phyloP scores from a whole-genome alignment of 495 filamentous ascomycete species.

The Penicillium canescens region DNA sequence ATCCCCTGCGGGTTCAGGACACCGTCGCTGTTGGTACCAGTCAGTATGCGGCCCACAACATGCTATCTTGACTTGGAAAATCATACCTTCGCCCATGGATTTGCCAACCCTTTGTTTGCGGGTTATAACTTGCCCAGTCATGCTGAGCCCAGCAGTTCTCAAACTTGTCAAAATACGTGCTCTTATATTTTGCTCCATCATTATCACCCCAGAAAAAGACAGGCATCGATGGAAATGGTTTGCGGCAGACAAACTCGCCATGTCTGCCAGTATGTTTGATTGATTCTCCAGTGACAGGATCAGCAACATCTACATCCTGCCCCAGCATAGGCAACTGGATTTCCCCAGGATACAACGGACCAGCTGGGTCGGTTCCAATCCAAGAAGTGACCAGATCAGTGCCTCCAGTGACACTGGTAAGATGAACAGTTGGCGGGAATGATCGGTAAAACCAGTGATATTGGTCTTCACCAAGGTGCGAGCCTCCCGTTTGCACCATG shows the following conservation, averaged over 20 bases:
- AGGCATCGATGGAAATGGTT: constrained; percentile 69
- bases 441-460: constrained; percentile 80
- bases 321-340: constrained; percentile 63
- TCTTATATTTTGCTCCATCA: constrained; percentile 55
- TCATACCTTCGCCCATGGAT: constrained; percentile 68
- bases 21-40: constrained; percentile 62
- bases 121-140: constrained; percentile 58
- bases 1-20: constrained; percentile 73
- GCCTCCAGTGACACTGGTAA: constrained; percentile 70
- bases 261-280: constrained; percentile 35
- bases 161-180: constrained; percentile 57
- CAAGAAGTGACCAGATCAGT: constrained; percentile 71
- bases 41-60: constrained; percentile 31
- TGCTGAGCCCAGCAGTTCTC: constrained; percentile 65
- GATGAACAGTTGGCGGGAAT: constrained; percentile 62
- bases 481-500: constrained; percentile 58
- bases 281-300: constrained; percentile 51
- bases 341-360: constrained; percentile 66
- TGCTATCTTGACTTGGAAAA: neutral
- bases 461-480: constrained; percentile 67
- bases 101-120: constrained; percentile 64
- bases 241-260: constrained; percentile 68
- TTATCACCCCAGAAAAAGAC: constrained; percentile 67
- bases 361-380: constrained; percentile 64
- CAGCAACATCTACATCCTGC: constrained; percentile 61